These are phyloP conservation scores for Gymnopilus junonius DNA, from an alignment of 768 basidiomycete genomes.

Conservation along the genomic window DNA sequence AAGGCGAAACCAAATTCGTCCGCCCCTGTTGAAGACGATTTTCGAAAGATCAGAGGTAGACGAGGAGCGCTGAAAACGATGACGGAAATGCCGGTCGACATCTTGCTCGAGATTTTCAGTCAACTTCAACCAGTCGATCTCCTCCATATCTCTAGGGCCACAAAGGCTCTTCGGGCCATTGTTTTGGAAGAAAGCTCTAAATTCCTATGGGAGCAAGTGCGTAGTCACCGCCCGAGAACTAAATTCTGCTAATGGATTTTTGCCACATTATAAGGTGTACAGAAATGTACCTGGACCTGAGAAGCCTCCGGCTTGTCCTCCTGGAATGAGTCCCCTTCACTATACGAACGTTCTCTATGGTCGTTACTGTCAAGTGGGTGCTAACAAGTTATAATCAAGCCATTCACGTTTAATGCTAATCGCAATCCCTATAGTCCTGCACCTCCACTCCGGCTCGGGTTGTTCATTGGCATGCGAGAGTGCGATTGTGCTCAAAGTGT, in stretches of 20 bases:
- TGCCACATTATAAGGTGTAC: not conserved
- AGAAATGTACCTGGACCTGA: not conserved
- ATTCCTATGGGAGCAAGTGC: constrained; percentile 37
- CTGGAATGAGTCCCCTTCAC: constrained; percentile 32
- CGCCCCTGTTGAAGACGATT: constrained; percentile 3
- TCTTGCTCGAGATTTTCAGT: constrained; percentile 42
- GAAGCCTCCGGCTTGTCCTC: constrained; percentile 20
- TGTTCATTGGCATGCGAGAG: constrained; percentile 22
- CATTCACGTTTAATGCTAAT: not conserved
- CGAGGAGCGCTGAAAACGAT: constrained; percentile 30
- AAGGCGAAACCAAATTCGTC: not conserved
- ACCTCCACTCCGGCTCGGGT: constrained; percentile 4
- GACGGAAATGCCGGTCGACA: constrained; percentile 38
- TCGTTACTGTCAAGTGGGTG: constrained; percentile 36
- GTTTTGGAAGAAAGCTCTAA: constrained; percentile 28
- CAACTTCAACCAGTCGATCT: constrained; percentile 45
- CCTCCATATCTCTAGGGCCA: constrained; percentile 42
- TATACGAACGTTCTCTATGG: constrained; percentile 43
- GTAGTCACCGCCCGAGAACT: not conserved
- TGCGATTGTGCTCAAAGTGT: constrained; percentile 23
- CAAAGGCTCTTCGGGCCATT: constrained; percentile 36
- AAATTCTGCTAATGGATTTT: not conserved
- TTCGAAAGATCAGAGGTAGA: constrained; percentile 20
- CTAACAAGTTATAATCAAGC: not conserved
- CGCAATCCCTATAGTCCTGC: constrained; percentile 15